Base-by-base conservation (phyloP, 257 asterid species). In the Paraleonurus japonicus region DNA sequence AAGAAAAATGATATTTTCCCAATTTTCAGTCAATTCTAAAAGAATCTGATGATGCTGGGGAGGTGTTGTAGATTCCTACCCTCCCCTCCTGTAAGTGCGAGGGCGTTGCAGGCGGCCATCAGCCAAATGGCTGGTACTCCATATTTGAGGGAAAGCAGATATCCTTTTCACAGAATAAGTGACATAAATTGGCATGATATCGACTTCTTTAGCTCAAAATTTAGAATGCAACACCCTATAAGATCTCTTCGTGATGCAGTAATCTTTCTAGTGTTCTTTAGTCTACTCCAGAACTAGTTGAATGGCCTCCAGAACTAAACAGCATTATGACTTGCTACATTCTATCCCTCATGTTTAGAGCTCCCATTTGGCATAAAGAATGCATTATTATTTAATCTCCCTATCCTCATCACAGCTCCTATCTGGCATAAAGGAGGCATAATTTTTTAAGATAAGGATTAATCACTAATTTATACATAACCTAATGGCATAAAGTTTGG, bases 311-410 rank as follows among this genome's bases (percentile, higher is more conserved):
- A 30, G 35, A 30, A 30, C 3, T 30, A 30, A 30, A 30, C 5
- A 30, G 35, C 47, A 39, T 39, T 9, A 39, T 11, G 15, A 39
- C 47, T 9, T 39, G 47, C 47, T 39, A 39, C 47, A 47, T 23
- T 35, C 15, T 39, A 68, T 30, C n/a, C 28, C 60, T 54, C 73
- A 37, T 55, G 43, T 54, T 53, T 16, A 53, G 39, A 33, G 59
- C 74, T 37, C 22, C 26, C 39, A 68, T 30, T 23, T 24, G 8
- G 22, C 39, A 33, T 7, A 69, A 35, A 26, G 16, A 33, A 30
- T 17, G 59, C 23, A 65, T 0, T 28, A 28, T 28, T 41, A 33
- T 15, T 39, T 2, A 50, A 48, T 5, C 33, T 28, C 5, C 33
- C 3, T 28, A 28, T 28, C 33, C 33, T 28, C 33, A 28, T 28